Evolutionary conservation across 1,139 yeast species (phyloP).

Genomic region (Suhomyces bribrorum): DNA sequence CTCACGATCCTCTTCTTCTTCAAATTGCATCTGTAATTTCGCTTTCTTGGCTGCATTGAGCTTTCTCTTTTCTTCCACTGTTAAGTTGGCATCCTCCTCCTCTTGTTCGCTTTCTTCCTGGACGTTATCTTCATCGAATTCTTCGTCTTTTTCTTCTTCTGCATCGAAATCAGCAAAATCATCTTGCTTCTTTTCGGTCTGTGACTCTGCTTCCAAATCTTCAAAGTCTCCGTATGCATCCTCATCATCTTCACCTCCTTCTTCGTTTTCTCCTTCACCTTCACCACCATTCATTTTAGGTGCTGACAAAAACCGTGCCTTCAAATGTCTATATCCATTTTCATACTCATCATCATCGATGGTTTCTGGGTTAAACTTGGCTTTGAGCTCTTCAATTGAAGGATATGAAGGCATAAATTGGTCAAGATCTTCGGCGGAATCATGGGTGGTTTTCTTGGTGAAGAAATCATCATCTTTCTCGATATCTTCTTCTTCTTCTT

Average conservation of each 20-base stretch:
- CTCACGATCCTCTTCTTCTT: slow-evolving; percentile 84
- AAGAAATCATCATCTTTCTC: slow-evolving; percentile 52
- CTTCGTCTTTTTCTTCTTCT: slow-evolving; percentile 45
- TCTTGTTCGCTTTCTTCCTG: slow-evolving; percentile 35
- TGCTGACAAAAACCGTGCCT: slow-evolving; percentile 66
- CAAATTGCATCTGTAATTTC: slow-evolving; percentile 82
- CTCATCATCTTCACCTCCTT: slow-evolving; percentile 39
- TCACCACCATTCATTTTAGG: slow-evolving; percentile 52
- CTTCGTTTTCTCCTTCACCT: slow-evolving; percentile 38
- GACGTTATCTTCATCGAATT: slow-evolving; percentile 32
- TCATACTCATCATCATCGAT: slow-evolving; percentile 43
- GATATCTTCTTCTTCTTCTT: slow-evolving; percentile 49
- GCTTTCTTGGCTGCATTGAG: slow-evolving; percentile 89
- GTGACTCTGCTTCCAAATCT: slow-evolving; percentile 56
- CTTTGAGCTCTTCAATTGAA: slow-evolving; percentile 49
- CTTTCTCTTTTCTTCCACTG: slow-evolving; percentile 71
- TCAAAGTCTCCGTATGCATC: slow-evolving; percentile 77
- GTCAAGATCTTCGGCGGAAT: slow-evolving; percentile 34
- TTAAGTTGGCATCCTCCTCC: slow-evolving; percentile 42
- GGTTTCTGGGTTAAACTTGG: slow-evolving; percentile 50
- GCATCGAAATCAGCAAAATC: slow-evolving; percentile 62
- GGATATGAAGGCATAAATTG: slow-evolving; percentile 41
- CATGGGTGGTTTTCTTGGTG: slow-evolving; percentile 47
- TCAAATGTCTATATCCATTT: slow-evolving; percentile 49
- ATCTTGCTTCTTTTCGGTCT: slow-evolving; percentile 30